Percentiles rank a stretch among this genome's conserved stretches.
These are phyloP conservation scores for Aurantiochytrium sp. DNA, from an alignment of 108 stramenopile species.

Conservation along the genomic window DNA sequence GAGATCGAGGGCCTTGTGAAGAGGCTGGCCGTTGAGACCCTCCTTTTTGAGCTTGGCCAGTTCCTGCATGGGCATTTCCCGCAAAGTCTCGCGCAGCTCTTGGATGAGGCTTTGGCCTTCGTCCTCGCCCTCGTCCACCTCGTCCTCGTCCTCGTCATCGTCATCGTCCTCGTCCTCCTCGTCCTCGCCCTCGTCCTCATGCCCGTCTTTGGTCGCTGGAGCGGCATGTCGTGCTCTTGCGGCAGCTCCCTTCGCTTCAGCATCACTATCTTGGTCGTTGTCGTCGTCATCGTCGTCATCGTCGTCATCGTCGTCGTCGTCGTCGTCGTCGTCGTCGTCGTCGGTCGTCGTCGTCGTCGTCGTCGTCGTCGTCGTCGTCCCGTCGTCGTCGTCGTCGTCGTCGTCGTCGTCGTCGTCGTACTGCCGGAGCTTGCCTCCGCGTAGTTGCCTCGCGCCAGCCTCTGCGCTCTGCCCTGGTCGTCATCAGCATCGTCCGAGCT, in stretches of 20 bases:
- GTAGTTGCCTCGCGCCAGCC: background rate
- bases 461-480: background rate
- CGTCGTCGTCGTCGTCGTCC: background rate
- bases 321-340: background rate
- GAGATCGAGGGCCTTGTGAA: background rate
- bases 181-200: background rate
- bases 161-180: background rate
- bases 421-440: background rate
- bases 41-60: background rate
- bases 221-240: background rate
- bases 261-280: background rate
- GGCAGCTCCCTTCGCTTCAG: background rate
- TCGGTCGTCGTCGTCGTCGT: too few relatives aligned
- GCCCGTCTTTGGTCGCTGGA: background rate
- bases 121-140: background rate
- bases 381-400: background rate
- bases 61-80: slow-evolving; percentile 9
- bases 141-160: background rate
- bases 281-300: background rate
- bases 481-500: background rate
- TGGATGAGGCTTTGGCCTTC: background rate
- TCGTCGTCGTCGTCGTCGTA: background rate
- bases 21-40: background rate
- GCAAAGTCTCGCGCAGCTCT: background rate
- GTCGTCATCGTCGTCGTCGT: background rate